Conservation (phyloP, 2,329 filamentous ascomycete species). For the Coniochaeta sp. region DNA sequence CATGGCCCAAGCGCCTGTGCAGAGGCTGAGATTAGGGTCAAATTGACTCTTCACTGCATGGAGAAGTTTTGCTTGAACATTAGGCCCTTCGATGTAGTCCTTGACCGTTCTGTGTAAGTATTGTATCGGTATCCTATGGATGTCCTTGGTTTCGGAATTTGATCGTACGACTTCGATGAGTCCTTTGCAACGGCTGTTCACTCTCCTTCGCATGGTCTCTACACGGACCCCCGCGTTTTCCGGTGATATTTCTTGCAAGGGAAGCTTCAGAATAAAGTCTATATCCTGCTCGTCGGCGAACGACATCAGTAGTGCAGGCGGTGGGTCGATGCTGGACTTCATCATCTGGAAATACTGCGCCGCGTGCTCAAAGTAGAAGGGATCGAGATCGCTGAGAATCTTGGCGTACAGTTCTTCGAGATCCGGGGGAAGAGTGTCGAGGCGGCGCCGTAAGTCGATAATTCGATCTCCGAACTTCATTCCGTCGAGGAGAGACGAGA, state of each 20-base stretch:
- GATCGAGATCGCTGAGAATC: conserved; percentile 3
- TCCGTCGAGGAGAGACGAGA: conserved; percentile 1
- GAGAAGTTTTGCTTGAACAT: background rate
- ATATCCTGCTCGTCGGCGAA: too few relatives aligned
- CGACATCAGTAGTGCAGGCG: background rate
- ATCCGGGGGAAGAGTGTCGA: background rate
- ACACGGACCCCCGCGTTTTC: background rate
- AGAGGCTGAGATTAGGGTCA: too few relatives aligned
- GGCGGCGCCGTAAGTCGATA: background rate
- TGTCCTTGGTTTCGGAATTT: too few relatives aligned
- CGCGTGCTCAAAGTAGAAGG: conserved; percentile 2
- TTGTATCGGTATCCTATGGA: background rate
- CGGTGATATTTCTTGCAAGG: too few relatives aligned
- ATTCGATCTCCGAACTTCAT: conserved; percentile 1
- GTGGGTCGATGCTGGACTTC: background rate
- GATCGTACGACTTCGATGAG: background rate
- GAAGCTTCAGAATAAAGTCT: too few relatives aligned
- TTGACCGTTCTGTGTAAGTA: background rate
- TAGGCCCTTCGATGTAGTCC: background rate
- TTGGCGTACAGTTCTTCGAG: background rate
- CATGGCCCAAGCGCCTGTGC: too few relatives aligned
- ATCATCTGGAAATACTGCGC: conserved; percentile 3
- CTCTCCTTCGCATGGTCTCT: background rate
- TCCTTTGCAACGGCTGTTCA: background rate
- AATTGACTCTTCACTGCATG: too few relatives aligned